phyloP scores from a whole-genome alignment of 768 basidiomycete species.

The Scleroderma bovista region DNA sequence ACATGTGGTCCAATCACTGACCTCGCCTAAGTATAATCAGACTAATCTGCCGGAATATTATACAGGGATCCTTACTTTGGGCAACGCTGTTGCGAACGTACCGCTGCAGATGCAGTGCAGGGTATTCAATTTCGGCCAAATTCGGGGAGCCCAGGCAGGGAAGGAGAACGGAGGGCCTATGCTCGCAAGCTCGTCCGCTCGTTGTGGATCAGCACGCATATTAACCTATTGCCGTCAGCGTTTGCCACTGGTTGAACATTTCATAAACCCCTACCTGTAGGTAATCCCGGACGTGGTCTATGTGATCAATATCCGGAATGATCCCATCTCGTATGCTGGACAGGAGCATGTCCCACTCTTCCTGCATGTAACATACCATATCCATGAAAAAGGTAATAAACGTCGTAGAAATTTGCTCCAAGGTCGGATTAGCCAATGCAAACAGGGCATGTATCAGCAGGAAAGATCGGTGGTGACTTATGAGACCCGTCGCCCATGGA shows the following conservation, averaged over 20 bases:
- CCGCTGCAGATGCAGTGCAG: slow-evolving; percentile 9
- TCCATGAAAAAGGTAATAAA: slow-evolving; percentile 11
- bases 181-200: slow-evolving; percentile 14
- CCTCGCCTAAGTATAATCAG: neutral
- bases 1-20: slow-evolving; percentile 1
- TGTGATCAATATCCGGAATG: slow-evolving; percentile 12
- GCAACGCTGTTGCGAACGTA: slow-evolving; percentile 6
- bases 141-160: slow-evolving; percentile 12
- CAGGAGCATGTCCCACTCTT: slow-evolving; percentile 13
- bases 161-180: slow-evolving; percentile 9
- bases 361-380: slow-evolving; percentile 10
- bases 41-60: neutral
- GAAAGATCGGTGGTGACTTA: slow-evolving; percentile 12
- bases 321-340: slow-evolving; percentile 10
- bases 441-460: slow-evolving; percentile 19
- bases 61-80: slow-evolving; percentile 5
- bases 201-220: slow-evolving; percentile 6
- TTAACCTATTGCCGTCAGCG: slow-evolving; percentile 1
- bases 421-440: slow-evolving; percentile 4
- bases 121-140: slow-evolving; percentile 10
- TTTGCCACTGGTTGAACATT: neutral
- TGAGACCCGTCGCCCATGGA: slow-evolving; percentile 14
- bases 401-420: neutral
- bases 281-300: slow-evolving; percentile 8
- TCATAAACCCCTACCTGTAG: slow-evolving; percentile 10